phyloP scores from a whole-genome alignment of 257 asterid species.

The Ligustrum vulgare region DNA sequence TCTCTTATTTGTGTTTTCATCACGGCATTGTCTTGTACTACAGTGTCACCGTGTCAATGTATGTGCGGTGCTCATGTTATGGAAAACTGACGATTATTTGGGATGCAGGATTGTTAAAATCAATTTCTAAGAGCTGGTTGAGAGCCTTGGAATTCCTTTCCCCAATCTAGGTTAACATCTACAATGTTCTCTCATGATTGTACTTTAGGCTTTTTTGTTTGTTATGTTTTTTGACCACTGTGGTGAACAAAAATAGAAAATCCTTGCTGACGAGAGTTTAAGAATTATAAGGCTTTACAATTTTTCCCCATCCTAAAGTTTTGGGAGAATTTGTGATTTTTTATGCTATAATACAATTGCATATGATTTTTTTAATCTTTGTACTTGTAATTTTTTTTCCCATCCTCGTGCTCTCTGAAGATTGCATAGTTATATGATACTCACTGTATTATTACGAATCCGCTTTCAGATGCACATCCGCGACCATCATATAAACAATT shows the following conservation, averaged over 20 bases:
- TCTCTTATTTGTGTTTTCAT: slow-evolving; percentile 10
- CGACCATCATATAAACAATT: not conserved
- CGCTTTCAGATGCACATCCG: slow-evolving; percentile 39
- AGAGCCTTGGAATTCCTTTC: slow-evolving; percentile 49
- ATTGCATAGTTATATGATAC: not conserved
- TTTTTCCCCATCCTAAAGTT: not conserved
- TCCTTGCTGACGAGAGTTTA: not conserved
- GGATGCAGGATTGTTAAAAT: slow-evolving; percentile 57
- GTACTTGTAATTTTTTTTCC: not conserved
- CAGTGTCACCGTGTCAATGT: slow-evolving; percentile 20
- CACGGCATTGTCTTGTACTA: slow-evolving; percentile 12
- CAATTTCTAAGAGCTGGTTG: slow-evolving; percentile 65
- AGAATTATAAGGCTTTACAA: not conserved
- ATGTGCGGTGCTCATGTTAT: slow-evolving; percentile 30
- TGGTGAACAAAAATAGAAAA: not conserved
- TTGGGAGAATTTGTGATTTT: not conserved
- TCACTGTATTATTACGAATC: slow-evolving; percentile 15
- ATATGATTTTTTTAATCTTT: not conserved
- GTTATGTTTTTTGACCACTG: not conserved
- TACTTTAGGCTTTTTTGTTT: not conserved
- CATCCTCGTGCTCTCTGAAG: not conserved
- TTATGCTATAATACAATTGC: not conserved
- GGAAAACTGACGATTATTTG: slow-evolving; percentile 42
- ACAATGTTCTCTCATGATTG: slow-evolving; percentile 38
- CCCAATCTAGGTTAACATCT: slow-evolving; percentile 52